phyloP scores from a whole-genome alignment of 2,329 filamentous ascomycete genomes.

The Pseudogymnoascus sp. region DNA sequence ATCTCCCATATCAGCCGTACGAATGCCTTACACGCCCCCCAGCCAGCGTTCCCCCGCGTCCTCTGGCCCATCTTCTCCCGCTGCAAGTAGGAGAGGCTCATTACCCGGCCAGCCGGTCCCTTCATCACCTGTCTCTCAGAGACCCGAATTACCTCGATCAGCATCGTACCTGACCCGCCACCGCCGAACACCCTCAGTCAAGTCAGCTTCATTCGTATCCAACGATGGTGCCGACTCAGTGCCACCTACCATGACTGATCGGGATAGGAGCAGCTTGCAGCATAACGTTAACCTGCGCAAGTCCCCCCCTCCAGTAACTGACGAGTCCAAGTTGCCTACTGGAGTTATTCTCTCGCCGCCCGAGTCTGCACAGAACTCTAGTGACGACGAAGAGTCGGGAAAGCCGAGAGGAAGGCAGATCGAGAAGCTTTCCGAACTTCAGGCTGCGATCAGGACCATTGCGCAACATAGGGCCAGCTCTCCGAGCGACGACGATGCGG shows the following conservation, averaged over 20 bases:
- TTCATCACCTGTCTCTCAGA: slow-evolving; percentile 28
- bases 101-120: slow-evolving; percentile 36
- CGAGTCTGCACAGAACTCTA: slow-evolving; percentile 71
- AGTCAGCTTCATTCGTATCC: slow-evolving; percentile 25
- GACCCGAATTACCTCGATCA: slow-evolving; percentile 53
- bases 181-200: slow-evolving; percentile 48
- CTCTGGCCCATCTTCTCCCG: slow-evolving; percentile 50
- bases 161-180: slow-evolving; percentile 59
- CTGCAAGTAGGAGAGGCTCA: slow-evolving; percentile 51
- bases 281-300: slow-evolving; percentile 61
- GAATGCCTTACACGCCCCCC: slow-evolving; percentile 86
- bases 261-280: slow-evolving; percentile 22
- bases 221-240: slow-evolving; percentile 19
- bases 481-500: slow-evolving; percentile 31
- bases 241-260: slow-evolving; percentile 23
- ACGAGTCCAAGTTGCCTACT: slow-evolving; percentile 64
- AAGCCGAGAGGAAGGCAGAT: slow-evolving; percentile 27
- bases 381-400: slow-evolving; percentile 67
- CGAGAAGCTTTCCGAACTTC: slow-evolving; percentile 49
- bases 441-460: slow-evolving; percentile 76
- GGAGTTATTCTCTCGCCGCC: slow-evolving; percentile 87
- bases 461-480: slow-evolving; percentile 56
- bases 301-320: slow-evolving; percentile 74
- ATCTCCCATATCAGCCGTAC: slow-evolving; percentile 25
- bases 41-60: slow-evolving; percentile 56